Evolutionary conservation across 352 stramenopile genomes (phyloP).

Genomic region (Pythium chondricola): DNA sequence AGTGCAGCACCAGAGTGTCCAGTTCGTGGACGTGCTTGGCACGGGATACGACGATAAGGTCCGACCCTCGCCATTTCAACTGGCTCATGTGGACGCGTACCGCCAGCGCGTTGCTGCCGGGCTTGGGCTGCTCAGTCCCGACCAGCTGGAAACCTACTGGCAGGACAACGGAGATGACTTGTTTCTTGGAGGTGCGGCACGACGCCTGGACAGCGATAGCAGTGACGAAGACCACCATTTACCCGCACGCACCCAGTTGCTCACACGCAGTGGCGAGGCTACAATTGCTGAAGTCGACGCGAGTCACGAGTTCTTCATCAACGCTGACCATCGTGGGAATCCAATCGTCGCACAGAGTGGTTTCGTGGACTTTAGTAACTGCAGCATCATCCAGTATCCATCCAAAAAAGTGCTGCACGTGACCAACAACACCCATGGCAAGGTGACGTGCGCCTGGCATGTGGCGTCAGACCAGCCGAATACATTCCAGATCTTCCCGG

Average conservation of each 20-base stretch:
- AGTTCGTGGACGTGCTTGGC: slow-evolving; percentile 86
- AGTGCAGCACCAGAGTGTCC: slow-evolving; percentile 77
- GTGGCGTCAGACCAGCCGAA: slow-evolving; percentile 29
- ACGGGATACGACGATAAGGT: slow-evolving; percentile 87
- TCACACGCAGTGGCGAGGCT: slow-evolving; percentile 83
- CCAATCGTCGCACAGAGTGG: slow-evolving; percentile 34
- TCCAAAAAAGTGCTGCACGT: slow-evolving; percentile 72
- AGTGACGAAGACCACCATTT: background rate
- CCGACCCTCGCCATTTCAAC: slow-evolving; percentile 86
- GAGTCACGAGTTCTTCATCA: slow-evolving; percentile 84
- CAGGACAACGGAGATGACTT: slow-evolving; percentile 60
- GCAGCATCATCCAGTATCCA: slow-evolving; percentile 42
- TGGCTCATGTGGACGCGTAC: slow-evolving; percentile 88
- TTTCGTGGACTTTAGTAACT: slow-evolving; percentile 79
- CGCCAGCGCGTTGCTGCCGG: slow-evolving; percentile 41
- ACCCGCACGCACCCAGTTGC: slow-evolving; percentile 26
- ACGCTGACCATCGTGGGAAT: slow-evolving; percentile 49
- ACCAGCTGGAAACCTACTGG: slow-evolving; percentile 76
- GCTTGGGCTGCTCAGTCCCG: slow-evolving; percentile 64
- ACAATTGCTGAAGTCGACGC: slow-evolving; percentile 62
- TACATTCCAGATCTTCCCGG: slow-evolving; percentile 70
- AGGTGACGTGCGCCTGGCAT: slow-evolving; percentile 76
- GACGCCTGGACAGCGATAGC: slow-evolving; percentile 17
- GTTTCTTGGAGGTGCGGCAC: slow-evolving; percentile 54
- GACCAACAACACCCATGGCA: slow-evolving; percentile 83